Percentiles rank a stretch among this genome's conserved stretches.
These are phyloP conservation scores for Lanmaoa pseudosensibilis DNA, from an alignment of 768 basidiomycete species.

Conservation along the genomic window DNA sequence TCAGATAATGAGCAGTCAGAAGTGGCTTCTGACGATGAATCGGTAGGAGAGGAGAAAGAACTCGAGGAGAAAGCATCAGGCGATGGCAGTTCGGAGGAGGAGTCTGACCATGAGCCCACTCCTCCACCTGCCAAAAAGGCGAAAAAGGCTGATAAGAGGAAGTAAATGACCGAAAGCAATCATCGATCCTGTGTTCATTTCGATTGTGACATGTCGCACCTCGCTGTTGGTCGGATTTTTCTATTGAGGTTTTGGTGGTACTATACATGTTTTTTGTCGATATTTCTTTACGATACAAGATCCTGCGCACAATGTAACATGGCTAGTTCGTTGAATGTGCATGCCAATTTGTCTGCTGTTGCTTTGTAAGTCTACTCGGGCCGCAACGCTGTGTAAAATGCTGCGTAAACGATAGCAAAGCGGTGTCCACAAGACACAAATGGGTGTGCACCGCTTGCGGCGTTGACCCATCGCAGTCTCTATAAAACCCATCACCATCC, in stretches of 20 bases:
- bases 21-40: conserved; percentile 22
- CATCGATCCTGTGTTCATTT: conserved; percentile 12
- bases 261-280: conserved; percentile 28
- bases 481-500: conserved; percentile 26
- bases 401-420: conserved; percentile 34
- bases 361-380: conserved; percentile 14
- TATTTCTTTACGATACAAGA: conserved; percentile 28
- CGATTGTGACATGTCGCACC: conserved; percentile 1
- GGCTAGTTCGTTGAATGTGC: background rate
- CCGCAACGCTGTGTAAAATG: conserved; percentile 8
- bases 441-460: conserved; percentile 17
- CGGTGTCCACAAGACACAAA: conserved; percentile 31
- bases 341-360: background rate
- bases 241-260: conserved; percentile 18
- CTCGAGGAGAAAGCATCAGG: conserved; percentile 24
- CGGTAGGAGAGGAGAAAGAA: conserved; percentile 27
- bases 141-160: conserved; percentile 30
- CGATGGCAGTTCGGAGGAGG: conserved; percentile 23
- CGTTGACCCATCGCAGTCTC: background rate
- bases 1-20: conserved; percentile 36
- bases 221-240: conserved; percentile 5
- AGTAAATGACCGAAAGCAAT: conserved; percentile 15
- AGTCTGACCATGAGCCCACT: conserved; percentile 28
- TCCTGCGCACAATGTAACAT: background rate
- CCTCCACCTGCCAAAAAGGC: conserved; percentile 32